Base-by-base conservation (phyloP, 768 basidiomycete genomes). In the Lenzites betulinus region DNA sequence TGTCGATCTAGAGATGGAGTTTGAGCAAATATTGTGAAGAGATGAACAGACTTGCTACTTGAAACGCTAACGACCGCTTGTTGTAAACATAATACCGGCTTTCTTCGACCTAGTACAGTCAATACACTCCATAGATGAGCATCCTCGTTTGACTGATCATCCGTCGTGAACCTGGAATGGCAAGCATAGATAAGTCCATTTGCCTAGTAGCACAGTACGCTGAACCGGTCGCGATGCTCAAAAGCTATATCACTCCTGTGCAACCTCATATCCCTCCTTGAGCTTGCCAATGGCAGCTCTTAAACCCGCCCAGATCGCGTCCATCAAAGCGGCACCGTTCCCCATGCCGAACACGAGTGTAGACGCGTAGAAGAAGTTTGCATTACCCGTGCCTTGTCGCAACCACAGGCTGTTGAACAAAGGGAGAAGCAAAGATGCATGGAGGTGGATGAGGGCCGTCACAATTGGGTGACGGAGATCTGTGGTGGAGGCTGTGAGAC, bases 351-450 rank as follows among this genome's bases (percentile, higher is more conserved):
- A 94, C 16, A 99, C 96, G 61, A 98, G 79, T 2, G 95, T 98
- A 3, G 90, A 88, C 0, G 97, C 97, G 68, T 98, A 99, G 76
- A 92, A 98, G 76, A 99, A 99, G 73, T 98, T 98, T 47, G 96
- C 95, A 69, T 99, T 98, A 2, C 94, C 97, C 6, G 93, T 92
- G 1, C 94, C 95, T 58, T 93, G 89, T 9, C 79, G 80, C 7
- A 98, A 82, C 96, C 97, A 99, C 1, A 98, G 78, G 60, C 92
- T 83, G 69, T 96, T 87, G 73, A 98, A 95, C 30, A 97, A 80
- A 0, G 96, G 96, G 59, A 98, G 82, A 22, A 98, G 86, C 20
- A 93, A 79, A 1, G 87, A 81, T 2, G 95, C 87, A 68, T 97
- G 93, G 5, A 92, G 76, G 64, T 96, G 91, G 11, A 95, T 81